These are phyloP conservation scores for Sugiyamaella paludigena DNA, from an alignment of 1,139 yeast genomes.

Conservation along the genomic window DNA sequence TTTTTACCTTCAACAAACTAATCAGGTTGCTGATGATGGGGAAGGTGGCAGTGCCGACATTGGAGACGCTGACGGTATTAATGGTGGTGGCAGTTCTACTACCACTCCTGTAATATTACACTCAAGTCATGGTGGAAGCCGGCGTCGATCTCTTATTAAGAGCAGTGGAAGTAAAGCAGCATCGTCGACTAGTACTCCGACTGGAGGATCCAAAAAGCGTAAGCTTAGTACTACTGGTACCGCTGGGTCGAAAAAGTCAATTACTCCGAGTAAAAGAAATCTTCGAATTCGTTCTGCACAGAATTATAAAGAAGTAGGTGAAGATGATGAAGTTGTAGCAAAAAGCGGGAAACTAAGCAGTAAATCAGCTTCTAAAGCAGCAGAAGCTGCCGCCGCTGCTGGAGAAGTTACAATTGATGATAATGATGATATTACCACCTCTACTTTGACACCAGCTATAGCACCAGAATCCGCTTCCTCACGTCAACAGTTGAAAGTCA, in stretches of 20 bases:
- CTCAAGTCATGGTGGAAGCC: not conserved
- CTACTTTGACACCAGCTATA: not conserved
- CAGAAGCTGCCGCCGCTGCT: not conserved
- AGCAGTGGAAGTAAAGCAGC: not conserved
- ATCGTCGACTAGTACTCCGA: conserved; percentile 1
- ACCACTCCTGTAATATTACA: not conserved
- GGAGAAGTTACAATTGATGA: no score
- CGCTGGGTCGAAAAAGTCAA: not conserved
- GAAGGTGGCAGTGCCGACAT: not conserved
- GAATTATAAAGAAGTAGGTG: conserved; percentile 12
- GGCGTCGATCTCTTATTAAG: not conserved
- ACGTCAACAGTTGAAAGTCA: conserved; percentile 5
- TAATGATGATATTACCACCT: conserved; percentile 1
- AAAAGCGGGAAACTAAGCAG: not conserved
- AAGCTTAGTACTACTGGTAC: not conserved
- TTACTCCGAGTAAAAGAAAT: conserved; percentile 10
- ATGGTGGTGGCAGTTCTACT: not conserved
- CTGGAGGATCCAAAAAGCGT: conserved; percentile 5
- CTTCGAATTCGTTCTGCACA: conserved; percentile 8
- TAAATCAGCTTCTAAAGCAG: no score
- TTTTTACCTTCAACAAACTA: conserved; percentile 45
- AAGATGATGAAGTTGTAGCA: conserved; percentile 1
- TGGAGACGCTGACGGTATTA: conserved; percentile 2
- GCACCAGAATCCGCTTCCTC: not conserved
- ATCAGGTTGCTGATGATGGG: conserved; percentile 11